Percentiles rank a stretch among this genome's conserved stretches.
Conservation (phyloP, 352 stramenopile species). For the Globisporangium cylindrosporum region DNA sequence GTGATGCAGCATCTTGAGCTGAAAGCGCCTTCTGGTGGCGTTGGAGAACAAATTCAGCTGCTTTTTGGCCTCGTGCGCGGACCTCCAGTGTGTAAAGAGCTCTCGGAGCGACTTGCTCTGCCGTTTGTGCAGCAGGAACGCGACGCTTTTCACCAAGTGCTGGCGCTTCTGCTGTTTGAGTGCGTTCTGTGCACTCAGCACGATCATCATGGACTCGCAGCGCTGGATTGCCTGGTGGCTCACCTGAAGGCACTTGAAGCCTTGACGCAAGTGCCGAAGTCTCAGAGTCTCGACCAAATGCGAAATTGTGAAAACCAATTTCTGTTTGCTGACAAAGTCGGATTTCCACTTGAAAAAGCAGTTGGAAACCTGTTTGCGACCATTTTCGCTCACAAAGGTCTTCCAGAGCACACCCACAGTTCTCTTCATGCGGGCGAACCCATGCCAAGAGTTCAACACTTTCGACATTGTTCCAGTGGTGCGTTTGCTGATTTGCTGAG, state of each 20-base stretch:
- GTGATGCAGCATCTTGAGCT: neutral
- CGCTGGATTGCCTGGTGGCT: constrained; percentile 23
- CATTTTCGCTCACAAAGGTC: neutral
- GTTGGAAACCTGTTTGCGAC: neutral
- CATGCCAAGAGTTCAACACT: constrained; percentile 4
- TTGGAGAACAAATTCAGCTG: neutral
- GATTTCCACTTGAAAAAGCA: constrained; percentile 16
- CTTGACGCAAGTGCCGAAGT: constrained; percentile 18
- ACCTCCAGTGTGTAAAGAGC: constrained; percentile 13
- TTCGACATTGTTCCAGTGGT: neutral
- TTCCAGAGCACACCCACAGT: neutral
- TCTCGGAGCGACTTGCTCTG: constrained; percentile 3
- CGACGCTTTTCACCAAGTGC: constrained; percentile 23
- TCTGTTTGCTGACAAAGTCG: neutral
- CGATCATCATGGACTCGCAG: constrained; percentile 34
- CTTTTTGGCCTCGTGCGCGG: neutral
- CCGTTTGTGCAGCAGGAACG: constrained; percentile 27
- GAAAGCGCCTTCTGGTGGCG: neutral
- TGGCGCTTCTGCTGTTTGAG: constrained; percentile 31
- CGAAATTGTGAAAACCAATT: neutral
- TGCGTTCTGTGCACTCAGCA: constrained; percentile 28
- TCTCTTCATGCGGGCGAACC: neutral
- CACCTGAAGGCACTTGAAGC: constrained; percentile 9
- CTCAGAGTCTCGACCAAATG: constrained; percentile 2
- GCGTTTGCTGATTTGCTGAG: neutral